A percentile compares a stretch with the other conserved stretches of the same genome.
phyloP scores from a whole-genome alignment of 441 rosid species.

The Flueggea neowawraea region DNA sequence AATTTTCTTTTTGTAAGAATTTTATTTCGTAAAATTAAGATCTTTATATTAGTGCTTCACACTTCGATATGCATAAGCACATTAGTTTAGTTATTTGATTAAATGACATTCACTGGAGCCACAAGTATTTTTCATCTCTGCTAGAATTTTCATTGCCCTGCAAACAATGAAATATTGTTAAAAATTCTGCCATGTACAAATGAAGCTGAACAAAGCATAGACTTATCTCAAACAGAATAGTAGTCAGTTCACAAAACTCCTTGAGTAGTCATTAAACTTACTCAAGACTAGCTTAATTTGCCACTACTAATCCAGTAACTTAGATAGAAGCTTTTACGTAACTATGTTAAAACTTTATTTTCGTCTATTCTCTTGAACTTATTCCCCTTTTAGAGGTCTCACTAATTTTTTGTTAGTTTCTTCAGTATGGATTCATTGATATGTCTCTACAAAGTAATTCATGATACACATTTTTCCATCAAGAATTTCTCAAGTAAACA shows the following conservation, averaged over 20 bases:
- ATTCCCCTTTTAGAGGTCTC: too few relatives aligned
- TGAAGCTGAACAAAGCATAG: background rate
- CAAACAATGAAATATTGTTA: conserved; percentile 11
- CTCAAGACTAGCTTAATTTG: too few relatives aligned
- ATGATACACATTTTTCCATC: too few relatives aligned
- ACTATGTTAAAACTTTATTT: too few relatives aligned
- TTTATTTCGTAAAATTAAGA: too few relatives aligned
- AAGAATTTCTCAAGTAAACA: too few relatives aligned
- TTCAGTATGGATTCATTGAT: too few relatives aligned
- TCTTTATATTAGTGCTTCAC: conserved; percentile 6
- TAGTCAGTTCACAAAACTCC: background rate
- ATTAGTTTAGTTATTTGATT: conserved; percentile 7
- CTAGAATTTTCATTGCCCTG: conserved; percentile 80
- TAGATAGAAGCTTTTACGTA: too few relatives aligned
- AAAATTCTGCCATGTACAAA: background rate
- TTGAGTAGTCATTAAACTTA: background rate
- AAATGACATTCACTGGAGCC: conserved; percentile 77
- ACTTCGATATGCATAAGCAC: background rate
- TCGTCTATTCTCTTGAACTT: too few relatives aligned
- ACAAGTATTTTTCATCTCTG: conserved; percentile 92
- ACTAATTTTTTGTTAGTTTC: too few relatives aligned
- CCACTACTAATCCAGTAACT: too few relatives aligned
- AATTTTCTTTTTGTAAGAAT: conserved; percentile 25
- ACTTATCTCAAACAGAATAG: background rate
- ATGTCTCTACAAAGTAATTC: too few relatives aligned